phyloP scores from a whole-genome alignment of 768 basidiomycete species.

The Kwoniella sp. region DNA sequence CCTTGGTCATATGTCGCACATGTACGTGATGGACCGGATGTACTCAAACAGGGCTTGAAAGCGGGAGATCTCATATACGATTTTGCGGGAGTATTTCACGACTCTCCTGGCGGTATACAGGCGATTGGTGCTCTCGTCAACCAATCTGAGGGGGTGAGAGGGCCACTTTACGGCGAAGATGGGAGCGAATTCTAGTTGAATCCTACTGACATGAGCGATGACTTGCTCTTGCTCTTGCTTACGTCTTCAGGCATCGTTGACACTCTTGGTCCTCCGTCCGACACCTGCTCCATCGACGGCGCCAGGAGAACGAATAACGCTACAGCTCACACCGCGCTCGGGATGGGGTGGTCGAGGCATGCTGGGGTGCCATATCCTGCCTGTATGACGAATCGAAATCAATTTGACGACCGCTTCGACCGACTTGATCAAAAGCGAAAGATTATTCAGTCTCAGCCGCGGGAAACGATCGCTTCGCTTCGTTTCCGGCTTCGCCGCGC shows the following conservation, averaged over 20 bases:
- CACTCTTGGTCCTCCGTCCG: slow-evolving; percentile 27
- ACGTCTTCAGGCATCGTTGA: slow-evolving; percentile 20
- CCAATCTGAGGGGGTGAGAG: slow-evolving; percentile 74
- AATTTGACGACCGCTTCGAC: no score
- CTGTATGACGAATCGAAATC: no score
- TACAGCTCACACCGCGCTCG: slow-evolving; percentile 69
- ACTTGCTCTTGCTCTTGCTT: neutral
- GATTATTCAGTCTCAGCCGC: no score
- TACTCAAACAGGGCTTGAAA: slow-evolving; percentile 24
- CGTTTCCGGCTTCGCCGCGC: no score
- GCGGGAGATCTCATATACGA: slow-evolving; percentile 35
- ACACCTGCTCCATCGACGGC: neutral
- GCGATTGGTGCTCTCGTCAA: slow-evolving; percentile 74
- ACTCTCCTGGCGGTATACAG: slow-evolving; percentile 70
- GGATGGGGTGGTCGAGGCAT: slow-evolving; percentile 88
- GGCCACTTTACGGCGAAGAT: no score
- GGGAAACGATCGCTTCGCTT: no score
- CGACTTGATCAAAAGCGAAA: no score
- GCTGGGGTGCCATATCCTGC: slow-evolving; percentile 64
- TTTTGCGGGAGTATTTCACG: slow-evolving; percentile 63
- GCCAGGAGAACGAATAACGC: slow-evolving; percentile 51
- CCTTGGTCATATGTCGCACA: no score
- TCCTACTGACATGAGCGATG: no score
- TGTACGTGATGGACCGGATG: neutral
- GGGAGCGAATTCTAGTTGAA: neutral